These are phyloP conservation scores for Solanum medicagineum DNA, from an alignment of 257 asterid species.

Conservation along the genomic window DNA sequence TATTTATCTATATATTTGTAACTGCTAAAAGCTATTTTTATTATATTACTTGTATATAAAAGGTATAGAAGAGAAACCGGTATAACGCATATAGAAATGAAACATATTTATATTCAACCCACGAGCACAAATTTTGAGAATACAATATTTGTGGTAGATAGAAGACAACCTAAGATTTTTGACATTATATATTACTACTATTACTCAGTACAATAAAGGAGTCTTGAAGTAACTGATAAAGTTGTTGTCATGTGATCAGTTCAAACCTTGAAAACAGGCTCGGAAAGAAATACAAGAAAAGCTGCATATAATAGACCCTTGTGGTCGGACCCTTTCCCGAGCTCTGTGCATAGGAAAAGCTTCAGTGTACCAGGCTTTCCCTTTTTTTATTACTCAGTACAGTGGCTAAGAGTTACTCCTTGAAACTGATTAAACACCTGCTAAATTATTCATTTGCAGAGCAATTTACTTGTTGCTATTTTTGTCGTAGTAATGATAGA, in stretches of 20 bases:
- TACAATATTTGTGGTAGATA: background rate
- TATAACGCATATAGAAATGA: too few species aligned
- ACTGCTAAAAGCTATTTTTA: too few species aligned
- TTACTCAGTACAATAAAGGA: background rate
- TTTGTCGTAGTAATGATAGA: slow-evolving; percentile 51
- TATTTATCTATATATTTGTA: too few species aligned
- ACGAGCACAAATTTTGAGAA: background rate
- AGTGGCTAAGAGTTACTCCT: background rate
- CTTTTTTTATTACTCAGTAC: background rate
- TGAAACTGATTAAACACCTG: background rate
- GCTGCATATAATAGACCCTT: too few species aligned
- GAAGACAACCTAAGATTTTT: too few species aligned
- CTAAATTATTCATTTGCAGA: background rate
- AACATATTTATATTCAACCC: background rate
- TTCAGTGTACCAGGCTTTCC: too few species aligned
- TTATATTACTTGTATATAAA: too few species aligned
- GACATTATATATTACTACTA: background rate
- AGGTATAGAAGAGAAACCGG: background rate
- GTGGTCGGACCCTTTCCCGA: too few species aligned
- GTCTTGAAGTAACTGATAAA: too few species aligned
- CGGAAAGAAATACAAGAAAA: too few species aligned
- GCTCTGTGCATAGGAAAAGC: accelerated
- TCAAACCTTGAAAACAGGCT: too few species aligned
- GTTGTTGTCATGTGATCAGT: too few species aligned
- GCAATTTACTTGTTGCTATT: slow-evolving; percentile 3